Percentiles rank a stretch among this genome's conserved stretches.
phyloP scores from a whole-genome alignment of 2,329 filamentous ascomycete species.

The Dothideomycetidae sp. region DNA sequence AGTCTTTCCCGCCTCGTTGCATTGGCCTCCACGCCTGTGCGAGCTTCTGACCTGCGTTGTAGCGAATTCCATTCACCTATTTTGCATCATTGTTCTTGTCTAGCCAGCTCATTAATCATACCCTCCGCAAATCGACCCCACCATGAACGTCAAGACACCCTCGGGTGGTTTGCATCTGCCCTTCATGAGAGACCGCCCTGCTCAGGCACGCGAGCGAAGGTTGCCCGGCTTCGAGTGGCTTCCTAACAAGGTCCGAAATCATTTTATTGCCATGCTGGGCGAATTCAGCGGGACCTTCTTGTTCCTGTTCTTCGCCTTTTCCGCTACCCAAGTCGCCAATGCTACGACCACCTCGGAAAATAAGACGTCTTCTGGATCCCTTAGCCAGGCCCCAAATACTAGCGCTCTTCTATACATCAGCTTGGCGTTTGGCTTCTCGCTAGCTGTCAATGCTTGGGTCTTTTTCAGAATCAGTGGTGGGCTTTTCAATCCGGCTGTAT shows the following conservation, averaged over 20 bases:
- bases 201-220: conserved; percentile 22
- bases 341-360: conserved; percentile 19
- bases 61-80: no score
- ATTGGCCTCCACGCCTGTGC: no score
- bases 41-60: no score
- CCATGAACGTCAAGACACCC: conserved; percentile 27
- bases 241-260: conserved; percentile 26
- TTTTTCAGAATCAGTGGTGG: conserved; percentile 25
- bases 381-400: conserved; percentile 23
- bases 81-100: no score
- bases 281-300: conserved; percentile 33
- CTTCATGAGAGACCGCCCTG: conserved; percentile 22
- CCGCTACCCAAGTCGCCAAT: conserved; percentile 33
- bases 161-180: conserved; percentile 25
- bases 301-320: conserved; percentile 33
- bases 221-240: conserved; percentile 29
- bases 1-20: no score
- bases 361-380: conserved; percentile 15
- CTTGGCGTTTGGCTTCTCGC: conserved; percentile 27
- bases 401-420: conserved; percentile 23
- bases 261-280: conserved; percentile 31
- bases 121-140: conserved; percentile 11
- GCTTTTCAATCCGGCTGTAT: conserved; percentile 25
- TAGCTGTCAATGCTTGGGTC: conserved; percentile 29
- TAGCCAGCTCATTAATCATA: no score